These are phyloP conservation scores for Haematococcus sp. DNA, from an alignment of 139 green algal species.

Conservation along the genomic window DNA sequence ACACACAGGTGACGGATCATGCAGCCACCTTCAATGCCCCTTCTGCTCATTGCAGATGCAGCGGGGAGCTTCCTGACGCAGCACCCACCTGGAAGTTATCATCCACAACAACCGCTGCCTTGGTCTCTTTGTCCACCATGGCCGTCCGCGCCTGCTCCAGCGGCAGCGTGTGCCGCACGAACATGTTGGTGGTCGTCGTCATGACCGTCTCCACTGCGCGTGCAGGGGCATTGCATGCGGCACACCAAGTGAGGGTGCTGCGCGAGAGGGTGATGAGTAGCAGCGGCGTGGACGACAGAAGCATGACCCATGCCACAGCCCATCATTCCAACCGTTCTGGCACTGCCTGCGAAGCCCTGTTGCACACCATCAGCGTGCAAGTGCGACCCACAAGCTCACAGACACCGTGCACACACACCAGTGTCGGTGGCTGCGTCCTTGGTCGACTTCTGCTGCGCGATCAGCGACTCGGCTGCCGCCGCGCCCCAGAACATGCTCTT, in stretches of 20 bases:
- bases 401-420: neutral
- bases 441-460: neutral
- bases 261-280: too few species aligned
- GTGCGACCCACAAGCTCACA: too few species aligned
- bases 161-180: conserved; percentile 56
- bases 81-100: conserved; percentile 45
- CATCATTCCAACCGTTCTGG: neutral
- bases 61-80: too few species aligned
- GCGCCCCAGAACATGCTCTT: conserved; percentile 50
- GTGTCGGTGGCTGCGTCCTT: conserved; percentile 16
- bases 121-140: conserved; percentile 28
- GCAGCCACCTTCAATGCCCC: too few species aligned
- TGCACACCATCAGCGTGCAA: too few species aligned
- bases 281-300: neutral
- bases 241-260: neutral
- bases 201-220: conserved; percentile 47
- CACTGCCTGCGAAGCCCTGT: neutral
- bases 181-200: conserved; percentile 40
- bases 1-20: too few species aligned
- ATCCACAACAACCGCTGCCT: conserved; percentile 54
- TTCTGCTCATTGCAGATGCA: too few species aligned
- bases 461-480: conserved; percentile 16
- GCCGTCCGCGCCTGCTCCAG: conserved; percentile 48
- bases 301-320: neutral
- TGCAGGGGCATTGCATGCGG: neutral